Base-by-base conservation (phyloP, 2,329 filamentous ascomycete genomes). In the Aspergillus pseudoglaucus region DNA sequence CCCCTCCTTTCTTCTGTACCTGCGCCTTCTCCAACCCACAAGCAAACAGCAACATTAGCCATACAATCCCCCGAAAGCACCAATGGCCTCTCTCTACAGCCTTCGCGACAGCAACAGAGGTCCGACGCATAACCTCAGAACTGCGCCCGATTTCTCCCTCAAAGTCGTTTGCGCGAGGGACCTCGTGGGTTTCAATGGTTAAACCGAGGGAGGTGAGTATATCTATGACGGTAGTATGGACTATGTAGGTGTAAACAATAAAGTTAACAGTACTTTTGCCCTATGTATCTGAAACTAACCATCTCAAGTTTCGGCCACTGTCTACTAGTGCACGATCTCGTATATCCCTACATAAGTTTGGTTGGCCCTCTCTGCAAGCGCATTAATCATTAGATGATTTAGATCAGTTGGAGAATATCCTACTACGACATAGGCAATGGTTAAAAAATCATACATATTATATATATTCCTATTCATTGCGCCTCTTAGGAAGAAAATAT, bases 231-330 rank as follows among this genome's bases (percentile, higher is more conserved):
- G 15, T 22, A 32, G 20, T 27, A 23, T 45, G 22, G 10, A 39
- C 20, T 20, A 20, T 20, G 25, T 48, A 22, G 15, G 27, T 18
- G 8, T 17, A 22, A 20, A 47, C 38, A 45, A 35, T 22, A 35
- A 22, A 6, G 22, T 22, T 22, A 30, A 30, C 32, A 32, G 14
- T 14, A 23, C 14, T 12, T 12, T 18, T 18, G 6, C 20, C 9
- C 10, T 12, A 15, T 12, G 12, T 18, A 39, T 48, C 54, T 82
- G 62, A 83, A 80, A 64, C 76, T 75, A 59, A 79, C 80, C 76
- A 82, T 76, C 54, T 96, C 90, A 67, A 96, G 22, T 6, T 22
- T 22, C 22, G 22, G 22, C 22, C 22, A 22, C 22, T 22, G 22
- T 22, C 22, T 22, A 22, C 22, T 22, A 6, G 22, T 22, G 6